These are phyloP conservation scores for Pilatotrama ljubarskyi DNA, from an alignment of 768 basidiomycete species.

Conservation along the genomic window DNA sequence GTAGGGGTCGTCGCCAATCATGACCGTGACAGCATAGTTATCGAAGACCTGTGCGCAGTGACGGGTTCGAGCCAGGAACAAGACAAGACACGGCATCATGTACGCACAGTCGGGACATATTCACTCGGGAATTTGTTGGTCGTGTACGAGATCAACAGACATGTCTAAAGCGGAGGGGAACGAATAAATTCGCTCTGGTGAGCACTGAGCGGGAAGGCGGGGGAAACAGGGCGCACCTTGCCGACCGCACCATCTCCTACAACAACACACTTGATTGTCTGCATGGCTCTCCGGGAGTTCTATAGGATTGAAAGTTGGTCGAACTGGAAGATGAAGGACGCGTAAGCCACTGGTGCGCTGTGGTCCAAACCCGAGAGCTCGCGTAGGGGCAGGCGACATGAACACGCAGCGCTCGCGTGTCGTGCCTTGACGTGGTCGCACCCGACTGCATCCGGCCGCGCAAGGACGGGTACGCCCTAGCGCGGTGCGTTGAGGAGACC, in stretches of 20 bases:
- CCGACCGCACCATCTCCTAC: constrained; percentile 98
- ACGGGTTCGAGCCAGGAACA: neutral
- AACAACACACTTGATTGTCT: constrained; percentile 97
- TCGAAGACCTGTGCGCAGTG: constrained; percentile 75
- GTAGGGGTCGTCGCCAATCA: constrained; percentile 99
- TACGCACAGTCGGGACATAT: constrained; percentile 94
- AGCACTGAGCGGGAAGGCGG: neutral
- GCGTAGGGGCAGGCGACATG: constrained; percentile 4
- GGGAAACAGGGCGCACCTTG: constrained; percentile 65
- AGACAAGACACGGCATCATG: constrained; percentile 13
- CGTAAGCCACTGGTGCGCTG: constrained; percentile 8
- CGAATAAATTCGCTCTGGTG: constrained; percentile 2
- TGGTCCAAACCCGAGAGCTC: neutral
- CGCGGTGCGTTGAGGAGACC: neutral
- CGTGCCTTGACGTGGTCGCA: constrained; percentile 13
- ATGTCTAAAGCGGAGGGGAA: constrained; percentile 59
- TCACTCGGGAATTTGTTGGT: constrained; percentile 99
- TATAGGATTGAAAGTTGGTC: constrained; percentile 17
- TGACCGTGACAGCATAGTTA: constrained; percentile 99
- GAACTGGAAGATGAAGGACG: neutral
- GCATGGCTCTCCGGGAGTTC: constrained; percentile 53
- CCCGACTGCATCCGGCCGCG: neutral
- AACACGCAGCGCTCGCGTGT: constrained; percentile 23
- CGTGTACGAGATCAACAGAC: constrained; percentile 95
- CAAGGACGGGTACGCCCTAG: neutral